phyloP scores from a whole-genome alignment of 441 rosid species.

The Corymbia calophylla region DNA sequence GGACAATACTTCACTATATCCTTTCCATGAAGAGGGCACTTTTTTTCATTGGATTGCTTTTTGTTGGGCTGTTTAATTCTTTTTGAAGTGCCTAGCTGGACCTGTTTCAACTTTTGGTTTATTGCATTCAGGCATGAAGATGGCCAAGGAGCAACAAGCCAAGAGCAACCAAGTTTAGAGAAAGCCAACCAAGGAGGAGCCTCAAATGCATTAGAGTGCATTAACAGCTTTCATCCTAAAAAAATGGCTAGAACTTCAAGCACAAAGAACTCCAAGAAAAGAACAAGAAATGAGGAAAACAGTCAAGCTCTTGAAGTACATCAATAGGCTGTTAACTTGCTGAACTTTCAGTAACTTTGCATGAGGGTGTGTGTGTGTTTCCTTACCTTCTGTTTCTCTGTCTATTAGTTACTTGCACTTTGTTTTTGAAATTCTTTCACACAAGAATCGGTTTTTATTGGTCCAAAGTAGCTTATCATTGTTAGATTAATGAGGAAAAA shows the following conservation, averaged over 20 bases:
- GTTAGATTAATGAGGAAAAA: background rate
- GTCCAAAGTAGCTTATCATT: background rate
- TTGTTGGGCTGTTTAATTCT: background rate
- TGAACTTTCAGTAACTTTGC: background rate
- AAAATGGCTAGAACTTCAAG: background rate
- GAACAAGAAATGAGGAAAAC: conserved; percentile 13
- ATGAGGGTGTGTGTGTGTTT: background rate
- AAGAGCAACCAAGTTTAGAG: background rate
- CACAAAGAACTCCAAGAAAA: conserved; percentile 13
- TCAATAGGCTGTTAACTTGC: background rate
- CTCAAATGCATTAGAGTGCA: conserved; percentile 1
- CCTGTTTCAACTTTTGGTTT: background rate
- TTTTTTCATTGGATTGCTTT: background rate
- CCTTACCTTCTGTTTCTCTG: background rate
- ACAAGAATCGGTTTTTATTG: background rate
- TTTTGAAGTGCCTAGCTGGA: background rate
- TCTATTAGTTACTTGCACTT: background rate
- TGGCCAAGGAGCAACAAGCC: background rate
- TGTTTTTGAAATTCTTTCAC: background rate
- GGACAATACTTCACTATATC: background rate
- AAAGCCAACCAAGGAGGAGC: background rate
- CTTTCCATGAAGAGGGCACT: background rate
- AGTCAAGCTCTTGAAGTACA: conserved; percentile 16
- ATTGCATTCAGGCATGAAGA: background rate
- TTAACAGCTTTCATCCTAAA: conserved; percentile 1